These are phyloP conservation scores for Mortierella sp. DNA, from an alignment of 371 early-diverging fungal genomes.

Conservation along the genomic window DNA sequence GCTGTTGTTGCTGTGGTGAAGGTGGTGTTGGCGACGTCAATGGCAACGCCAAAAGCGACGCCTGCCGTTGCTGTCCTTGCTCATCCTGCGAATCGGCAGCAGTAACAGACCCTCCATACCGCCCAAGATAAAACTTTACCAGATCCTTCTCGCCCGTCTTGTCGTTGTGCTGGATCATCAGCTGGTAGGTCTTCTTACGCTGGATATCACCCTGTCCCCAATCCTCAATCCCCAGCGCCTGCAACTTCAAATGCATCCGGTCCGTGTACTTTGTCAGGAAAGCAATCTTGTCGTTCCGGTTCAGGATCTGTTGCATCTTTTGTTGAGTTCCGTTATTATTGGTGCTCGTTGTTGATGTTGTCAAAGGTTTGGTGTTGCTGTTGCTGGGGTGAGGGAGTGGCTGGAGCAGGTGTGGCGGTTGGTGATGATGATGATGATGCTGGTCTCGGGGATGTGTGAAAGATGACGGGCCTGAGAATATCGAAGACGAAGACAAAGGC, in stretches of 20 bases:
- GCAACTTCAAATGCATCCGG: slow-evolving; percentile 42
- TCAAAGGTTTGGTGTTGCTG: too few species aligned
- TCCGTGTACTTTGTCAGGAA: slow-evolving; percentile 51
- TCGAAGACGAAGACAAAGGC: not conserved
- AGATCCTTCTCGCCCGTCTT: slow-evolving; percentile 56
- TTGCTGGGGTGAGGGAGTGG: too few species aligned
- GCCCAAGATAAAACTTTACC: slow-evolving; percentile 56
- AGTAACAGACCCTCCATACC: slow-evolving; percentile 49
- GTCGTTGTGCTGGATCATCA: slow-evolving; percentile 61
- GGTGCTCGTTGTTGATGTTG: not conserved
- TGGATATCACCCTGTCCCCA: slow-evolving; percentile 56
- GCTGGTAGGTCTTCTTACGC: slow-evolving; percentile 58
- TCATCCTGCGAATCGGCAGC: not conserved
- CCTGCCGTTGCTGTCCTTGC: not conserved
- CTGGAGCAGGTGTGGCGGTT: too few species aligned
- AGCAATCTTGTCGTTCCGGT: slow-evolving; percentile 40
- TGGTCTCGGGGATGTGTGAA: not conserved
- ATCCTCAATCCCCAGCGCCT: slow-evolving; percentile 49
- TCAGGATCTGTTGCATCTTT: slow-evolving; percentile 22
- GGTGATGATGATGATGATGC: not conserved
- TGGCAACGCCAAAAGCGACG: not conserved
- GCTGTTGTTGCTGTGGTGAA: not conserved
- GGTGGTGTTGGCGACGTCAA: not conserved
- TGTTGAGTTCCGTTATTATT: not conserved
- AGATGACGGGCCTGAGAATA: not conserved